phyloP scores from a whole-genome alignment of 2,329 filamentous ascomycete species.

The Fusarium chuoi region DNA sequence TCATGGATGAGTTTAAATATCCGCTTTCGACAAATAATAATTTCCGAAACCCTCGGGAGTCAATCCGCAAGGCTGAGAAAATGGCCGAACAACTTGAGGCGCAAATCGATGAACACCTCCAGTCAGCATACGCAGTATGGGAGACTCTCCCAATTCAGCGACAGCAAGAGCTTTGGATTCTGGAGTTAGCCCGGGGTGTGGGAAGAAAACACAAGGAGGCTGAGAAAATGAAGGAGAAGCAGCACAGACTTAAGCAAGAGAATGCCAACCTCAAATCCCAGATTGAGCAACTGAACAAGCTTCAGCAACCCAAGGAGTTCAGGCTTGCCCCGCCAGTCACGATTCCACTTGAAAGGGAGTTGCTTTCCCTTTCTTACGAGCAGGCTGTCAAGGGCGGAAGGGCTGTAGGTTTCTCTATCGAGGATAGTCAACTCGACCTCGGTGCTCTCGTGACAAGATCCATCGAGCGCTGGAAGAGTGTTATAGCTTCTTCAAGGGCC shows the following conservation, averaged over 20 bases:
- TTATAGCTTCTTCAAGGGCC: slow-evolving; percentile 63
- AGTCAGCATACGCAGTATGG: slow-evolving; percentile 84
- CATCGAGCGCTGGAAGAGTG: slow-evolving; percentile 71
- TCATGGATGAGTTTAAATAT: slow-evolving; percentile 63
- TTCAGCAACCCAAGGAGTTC: slow-evolving; percentile 70
- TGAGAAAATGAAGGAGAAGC: slow-evolving; percentile 61
- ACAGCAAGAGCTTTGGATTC: slow-evolving; percentile 68
- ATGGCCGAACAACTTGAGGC: slow-evolving; percentile 71
- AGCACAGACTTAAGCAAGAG: slow-evolving; percentile 65
- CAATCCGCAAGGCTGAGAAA: slow-evolving; percentile 60
- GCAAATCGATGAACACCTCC: slow-evolving; percentile 77
- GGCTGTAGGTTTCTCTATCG: slow-evolving; percentile 58
- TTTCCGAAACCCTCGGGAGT: slow-evolving; percentile 57
- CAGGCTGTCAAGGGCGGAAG: slow-evolving; percentile 53
- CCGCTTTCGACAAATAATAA: slow-evolving; percentile 54
- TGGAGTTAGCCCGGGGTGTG: slow-evolving; percentile 70
- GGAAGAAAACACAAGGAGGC: slow-evolving; percentile 66
- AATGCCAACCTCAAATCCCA: slow-evolving; percentile 66
- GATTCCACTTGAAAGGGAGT: slow-evolving; percentile 60
- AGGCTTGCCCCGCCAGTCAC: slow-evolving; percentile 63
- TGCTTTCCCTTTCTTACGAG: slow-evolving; percentile 60
- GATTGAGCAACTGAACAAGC: slow-evolving; percentile 66
- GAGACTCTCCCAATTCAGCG: slow-evolving; percentile 67
- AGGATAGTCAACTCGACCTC: slow-evolving; percentile 64
- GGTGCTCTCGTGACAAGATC: slow-evolving; percentile 62